These are phyloP conservation scores for Fusarium subglutinans DNA, from an alignment of 2,329 filamentous ascomycete genomes.

Conservation along the genomic window DNA sequence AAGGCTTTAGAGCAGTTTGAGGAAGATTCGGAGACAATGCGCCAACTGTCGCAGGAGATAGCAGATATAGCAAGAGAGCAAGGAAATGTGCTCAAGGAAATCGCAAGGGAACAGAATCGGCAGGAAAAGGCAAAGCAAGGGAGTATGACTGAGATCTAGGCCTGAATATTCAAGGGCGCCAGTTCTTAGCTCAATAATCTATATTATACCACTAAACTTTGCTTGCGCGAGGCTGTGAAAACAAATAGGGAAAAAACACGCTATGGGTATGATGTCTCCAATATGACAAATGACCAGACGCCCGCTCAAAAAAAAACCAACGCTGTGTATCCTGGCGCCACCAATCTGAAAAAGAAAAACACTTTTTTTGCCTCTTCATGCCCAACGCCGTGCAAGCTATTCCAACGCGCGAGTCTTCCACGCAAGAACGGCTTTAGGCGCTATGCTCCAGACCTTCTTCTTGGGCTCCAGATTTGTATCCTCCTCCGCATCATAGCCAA, in stretches of 20 bases:
- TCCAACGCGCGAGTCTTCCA: not conserved
- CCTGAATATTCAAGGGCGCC: not conserved
- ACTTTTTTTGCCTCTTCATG: constrained; percentile 58
- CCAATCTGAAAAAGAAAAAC: not conserved
- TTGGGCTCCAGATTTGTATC: constrained; percentile 10
- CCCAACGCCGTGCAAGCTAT: not conserved
- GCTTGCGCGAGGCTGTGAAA: not conserved
- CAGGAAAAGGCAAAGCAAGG: not conserved
- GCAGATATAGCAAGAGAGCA: not conserved
- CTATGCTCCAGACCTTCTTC: constrained; percentile 4
- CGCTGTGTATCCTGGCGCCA: not conserved
- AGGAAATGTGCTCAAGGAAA: no score
- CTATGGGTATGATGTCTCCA: not conserved
- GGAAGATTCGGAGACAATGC: accelerated
- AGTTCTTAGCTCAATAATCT: not conserved
- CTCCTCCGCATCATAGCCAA: not conserved
- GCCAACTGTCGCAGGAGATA: accelerated
- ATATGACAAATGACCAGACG: not conserved
- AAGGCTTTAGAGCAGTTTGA: accelerated
- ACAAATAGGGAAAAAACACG: not conserved
- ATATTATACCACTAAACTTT: not conserved
- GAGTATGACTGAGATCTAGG: not conserved
- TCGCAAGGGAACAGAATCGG: not conserved
- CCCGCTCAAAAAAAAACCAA: not conserved
- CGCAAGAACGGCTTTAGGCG: not conserved